Conservation (phyloP, 2,329 filamentous ascomycete genomes). For the Cercospora nicotianae region DNA sequence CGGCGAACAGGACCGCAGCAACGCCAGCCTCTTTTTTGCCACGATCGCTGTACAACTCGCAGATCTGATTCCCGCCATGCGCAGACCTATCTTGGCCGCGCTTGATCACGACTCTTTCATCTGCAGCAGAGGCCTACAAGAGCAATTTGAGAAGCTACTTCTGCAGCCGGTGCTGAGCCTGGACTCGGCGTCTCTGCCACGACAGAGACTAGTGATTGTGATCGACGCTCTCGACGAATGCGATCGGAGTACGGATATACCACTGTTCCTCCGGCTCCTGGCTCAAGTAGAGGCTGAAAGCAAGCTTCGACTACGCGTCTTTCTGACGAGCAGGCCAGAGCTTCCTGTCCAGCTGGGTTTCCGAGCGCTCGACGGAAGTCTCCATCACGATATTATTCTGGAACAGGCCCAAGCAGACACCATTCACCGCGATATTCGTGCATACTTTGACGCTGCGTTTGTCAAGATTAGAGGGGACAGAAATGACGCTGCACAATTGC, state of each 20-base stretch:
- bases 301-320: background rate
- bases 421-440: background rate
- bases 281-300: background rate
- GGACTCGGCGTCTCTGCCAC: background rate
- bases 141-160: background rate
- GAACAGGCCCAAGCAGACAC: background rate
- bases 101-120: background rate
- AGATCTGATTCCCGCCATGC: background rate
- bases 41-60: background rate
- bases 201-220: too few species aligned
- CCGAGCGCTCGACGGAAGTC: background rate
- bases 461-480: background rate
- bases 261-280: background rate
- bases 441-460: background rate
- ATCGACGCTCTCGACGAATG: too few species aligned
- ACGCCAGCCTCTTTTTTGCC: background rate
- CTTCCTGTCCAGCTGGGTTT: background rate
- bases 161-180: background rate
- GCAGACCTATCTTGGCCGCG: background rate
- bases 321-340: background rate
- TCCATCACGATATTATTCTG: background rate
- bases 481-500: background rate
- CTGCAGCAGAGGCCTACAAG: background rate
- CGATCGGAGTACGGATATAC: too few species aligned
- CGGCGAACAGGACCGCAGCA: background rate